Percentiles rank a stretch among this genome's conserved stretches.
Evolutionary conservation across 306 rosid genomes (phyloP).

Genomic region (Cucurbita argyrosperma): DNA sequence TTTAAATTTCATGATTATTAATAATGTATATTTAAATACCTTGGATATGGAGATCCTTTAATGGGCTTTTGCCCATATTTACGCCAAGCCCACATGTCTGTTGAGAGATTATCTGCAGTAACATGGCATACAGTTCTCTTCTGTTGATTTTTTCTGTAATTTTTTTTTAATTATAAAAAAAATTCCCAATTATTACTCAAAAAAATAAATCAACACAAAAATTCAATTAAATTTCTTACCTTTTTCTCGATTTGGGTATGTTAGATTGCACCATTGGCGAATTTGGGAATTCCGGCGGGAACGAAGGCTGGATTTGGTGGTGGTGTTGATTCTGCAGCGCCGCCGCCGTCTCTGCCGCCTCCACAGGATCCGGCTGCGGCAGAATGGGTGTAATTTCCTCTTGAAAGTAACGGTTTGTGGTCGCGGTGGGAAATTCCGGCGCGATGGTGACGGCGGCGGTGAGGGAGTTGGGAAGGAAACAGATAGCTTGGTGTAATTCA

Average conservation of each 20-base stretch:
- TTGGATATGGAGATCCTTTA: constrained; percentile 23
- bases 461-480: constrained; percentile 24
- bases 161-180: too few relatives aligned
- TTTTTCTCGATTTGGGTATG: constrained; percentile 4
- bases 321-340: not conserved
- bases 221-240: not conserved
- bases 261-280: not conserved
- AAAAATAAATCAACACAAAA: not conserved
- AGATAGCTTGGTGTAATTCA: constrained; percentile 27
- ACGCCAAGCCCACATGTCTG: constrained; percentile 82
- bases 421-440: not conserved
- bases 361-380: not conserved
- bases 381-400: not conserved
- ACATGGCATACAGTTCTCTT: constrained; percentile 37
- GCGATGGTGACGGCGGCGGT: not conserved
- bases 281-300: not conserved
- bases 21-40: constrained; percentile 17
- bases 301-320: not conserved
- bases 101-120: constrained; percentile 34
- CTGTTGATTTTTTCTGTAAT: constrained; percentile 35
- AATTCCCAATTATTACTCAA: too few relatives aligned
- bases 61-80: constrained; percentile 11
- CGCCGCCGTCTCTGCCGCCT: too few relatives aligned
- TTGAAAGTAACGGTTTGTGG: not conserved
- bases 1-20: too few relatives aligned